Conservation (phyloP, 2,329 filamentous ascomycete species). For the Diaporthe vexans region DNA sequence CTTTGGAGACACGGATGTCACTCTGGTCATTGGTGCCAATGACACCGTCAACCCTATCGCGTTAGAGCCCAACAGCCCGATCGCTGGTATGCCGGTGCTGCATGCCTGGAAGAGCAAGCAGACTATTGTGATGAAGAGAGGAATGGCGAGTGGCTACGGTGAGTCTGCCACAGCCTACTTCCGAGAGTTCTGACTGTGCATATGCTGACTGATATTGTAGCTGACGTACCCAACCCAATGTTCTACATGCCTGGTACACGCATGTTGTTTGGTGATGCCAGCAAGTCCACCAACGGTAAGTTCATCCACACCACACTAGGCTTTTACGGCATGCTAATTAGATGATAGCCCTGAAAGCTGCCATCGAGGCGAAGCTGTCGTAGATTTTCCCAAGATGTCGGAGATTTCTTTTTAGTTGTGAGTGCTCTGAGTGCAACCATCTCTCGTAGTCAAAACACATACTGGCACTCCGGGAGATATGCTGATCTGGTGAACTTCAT, state of each 20-base stretch:
- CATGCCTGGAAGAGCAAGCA: slow-evolving; percentile 96
- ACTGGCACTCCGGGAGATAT: background rate
- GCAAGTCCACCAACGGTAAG: slow-evolving; percentile 83
- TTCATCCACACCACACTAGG: slow-evolving; percentile 25
- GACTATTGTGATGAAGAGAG: slow-evolving; percentile 93
- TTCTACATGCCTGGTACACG: slow-evolving; percentile 91
- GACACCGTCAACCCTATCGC: slow-evolving; percentile 95
- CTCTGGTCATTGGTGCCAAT: slow-evolving; percentile 91
- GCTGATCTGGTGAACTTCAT: background rate
- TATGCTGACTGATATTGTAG: slow-evolving; percentile 54
- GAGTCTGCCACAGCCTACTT: slow-evolving; percentile 49
- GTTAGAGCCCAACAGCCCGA: slow-evolving; percentile 84
- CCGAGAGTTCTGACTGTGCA: slow-evolving; percentile 18
- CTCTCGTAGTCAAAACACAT: no score
- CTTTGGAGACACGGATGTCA: slow-evolving; percentile 87
- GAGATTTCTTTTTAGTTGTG: slow-evolving; percentile 5
- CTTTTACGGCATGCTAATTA: slow-evolving; percentile 45
- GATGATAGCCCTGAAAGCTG: slow-evolving; percentile 56
- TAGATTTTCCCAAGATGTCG: background rate
- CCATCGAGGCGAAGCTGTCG: slow-evolving; percentile 50
- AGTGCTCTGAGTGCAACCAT: background rate
- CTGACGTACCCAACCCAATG: slow-evolving; percentile 94
- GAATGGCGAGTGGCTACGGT: slow-evolving; percentile 91
- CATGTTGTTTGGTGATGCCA: slow-evolving; percentile 95
- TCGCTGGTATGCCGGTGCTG: slow-evolving; percentile 93